These are phyloP conservation scores for Cylindrotheca closterium DNA, from an alignment of 108 stramenopile genomes.

Conservation along the genomic window DNA sequence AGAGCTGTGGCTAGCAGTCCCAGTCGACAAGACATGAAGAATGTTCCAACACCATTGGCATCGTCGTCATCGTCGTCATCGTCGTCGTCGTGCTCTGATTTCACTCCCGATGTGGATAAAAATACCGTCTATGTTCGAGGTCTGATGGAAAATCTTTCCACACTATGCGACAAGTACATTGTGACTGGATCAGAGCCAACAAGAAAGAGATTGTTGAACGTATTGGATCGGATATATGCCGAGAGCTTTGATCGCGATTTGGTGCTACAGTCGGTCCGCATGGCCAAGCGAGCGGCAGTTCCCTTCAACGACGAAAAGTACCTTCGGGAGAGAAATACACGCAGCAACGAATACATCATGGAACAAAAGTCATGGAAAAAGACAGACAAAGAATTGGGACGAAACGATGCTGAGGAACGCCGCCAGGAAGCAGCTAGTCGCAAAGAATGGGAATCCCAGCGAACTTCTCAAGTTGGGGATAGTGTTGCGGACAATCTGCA, in stretches of 20 bases:
- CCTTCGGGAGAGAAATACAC: background rate
- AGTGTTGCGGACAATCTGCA: background rate
- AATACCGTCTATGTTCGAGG: conserved; percentile 60
- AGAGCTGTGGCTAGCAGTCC: background rate
- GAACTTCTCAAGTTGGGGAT: conserved; percentile 12
- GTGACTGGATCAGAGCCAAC: conserved; percentile 50
- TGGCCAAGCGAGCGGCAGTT: conserved; percentile 66
- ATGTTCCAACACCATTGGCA: background rate
- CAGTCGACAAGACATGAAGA: background rate
- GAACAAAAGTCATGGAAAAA: conserved; percentile 10
- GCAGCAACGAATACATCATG: background rate
- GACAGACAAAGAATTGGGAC: conserved; percentile 23
- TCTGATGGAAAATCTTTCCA: conserved; percentile 56
- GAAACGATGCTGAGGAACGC: conserved; percentile 34
- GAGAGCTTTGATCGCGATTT: conserved; percentile 43
- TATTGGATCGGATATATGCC: conserved; percentile 53
- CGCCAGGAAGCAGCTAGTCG: conserved; percentile 45
- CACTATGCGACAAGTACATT: conserved; percentile 64
- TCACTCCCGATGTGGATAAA: conserved; percentile 14
- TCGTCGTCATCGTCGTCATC: conserved; percentile 17
- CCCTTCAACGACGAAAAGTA: conserved; percentile 23
- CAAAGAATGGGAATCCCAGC: conserved; percentile 55
- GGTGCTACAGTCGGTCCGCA: conserved; percentile 39
- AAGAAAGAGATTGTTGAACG: conserved; percentile 52
- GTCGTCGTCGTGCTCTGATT: conserved; percentile 4